Evolutionary conservation across 257 asterid genomes (phyloP).

Genomic region (Catharanthus roseus): DNA sequence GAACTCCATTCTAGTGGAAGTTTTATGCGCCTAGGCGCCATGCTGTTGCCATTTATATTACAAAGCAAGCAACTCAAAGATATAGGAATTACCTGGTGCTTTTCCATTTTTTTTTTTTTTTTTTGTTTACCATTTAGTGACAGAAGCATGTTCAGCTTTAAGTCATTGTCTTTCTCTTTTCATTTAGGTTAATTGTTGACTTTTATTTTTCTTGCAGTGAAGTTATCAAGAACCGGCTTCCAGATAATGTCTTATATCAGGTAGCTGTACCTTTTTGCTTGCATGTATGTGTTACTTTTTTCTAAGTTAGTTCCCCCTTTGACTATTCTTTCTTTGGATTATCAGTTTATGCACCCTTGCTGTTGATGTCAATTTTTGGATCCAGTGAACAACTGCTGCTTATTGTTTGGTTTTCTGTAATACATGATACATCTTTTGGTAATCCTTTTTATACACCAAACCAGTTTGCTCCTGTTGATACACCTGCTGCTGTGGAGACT

Average conservation of each 20-base stretch:
- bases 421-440: not conserved
- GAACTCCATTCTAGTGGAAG: too few species aligned
- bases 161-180: too few species aligned
- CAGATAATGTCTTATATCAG: conserved; percentile 57
- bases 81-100: too few species aligned
- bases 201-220: conserved; percentile 51
- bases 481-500: conserved; percentile 66
- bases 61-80: too few species aligned
- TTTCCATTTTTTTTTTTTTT: too few species aligned
- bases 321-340: not conserved
- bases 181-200: not conserved
- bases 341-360: not conserved
- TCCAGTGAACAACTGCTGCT: not conserved
- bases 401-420: not conserved
- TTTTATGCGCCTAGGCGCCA: too few species aligned
- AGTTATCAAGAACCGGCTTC: conserved; percentile 57
- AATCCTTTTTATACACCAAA: conserved; percentile 15
- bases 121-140: too few species aligned
- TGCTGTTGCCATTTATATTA: too few species aligned
- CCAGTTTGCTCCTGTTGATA: conserved; percentile 94
- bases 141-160: too few species aligned
- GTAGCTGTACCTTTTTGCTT: conserved; percentile 24
- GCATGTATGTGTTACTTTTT: not conserved
- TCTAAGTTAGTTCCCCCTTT: not conserved
- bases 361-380: not conserved